Percentiles rank a stretch among this genome's conserved stretches.
Conservation (phyloP, 352 stramenopile genomes). For the Pythium pyrilobum region DNA sequence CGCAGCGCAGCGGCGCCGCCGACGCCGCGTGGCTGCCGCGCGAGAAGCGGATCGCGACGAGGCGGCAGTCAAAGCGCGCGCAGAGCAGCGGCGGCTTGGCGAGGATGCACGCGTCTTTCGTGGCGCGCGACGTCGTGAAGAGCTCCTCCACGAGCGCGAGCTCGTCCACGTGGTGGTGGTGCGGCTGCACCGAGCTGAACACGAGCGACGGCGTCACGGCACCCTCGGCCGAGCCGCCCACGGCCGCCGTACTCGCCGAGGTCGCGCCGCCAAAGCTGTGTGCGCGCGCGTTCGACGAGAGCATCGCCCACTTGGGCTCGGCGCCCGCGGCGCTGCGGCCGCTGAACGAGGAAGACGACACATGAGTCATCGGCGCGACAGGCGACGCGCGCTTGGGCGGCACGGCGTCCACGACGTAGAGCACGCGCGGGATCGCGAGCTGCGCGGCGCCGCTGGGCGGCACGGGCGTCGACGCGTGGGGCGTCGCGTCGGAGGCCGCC, state of each 20-base stretch:
- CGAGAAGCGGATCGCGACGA: slow-evolving; percentile 62
- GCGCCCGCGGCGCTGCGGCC: not conserved
- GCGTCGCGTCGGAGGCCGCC: not conserved
- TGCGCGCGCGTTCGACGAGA: slow-evolving; percentile 16
- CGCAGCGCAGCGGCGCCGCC: slow-evolving; percentile 45
- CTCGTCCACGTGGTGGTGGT: slow-evolving; percentile 49
- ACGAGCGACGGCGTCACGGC: slow-evolving; percentile 9
- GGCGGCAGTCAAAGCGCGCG: slow-evolving; percentile 63
- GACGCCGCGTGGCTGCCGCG: slow-evolving; percentile 1
- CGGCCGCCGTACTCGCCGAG: not conserved
- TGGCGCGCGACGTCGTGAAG: slow-evolving; percentile 36
- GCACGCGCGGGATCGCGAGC: slow-evolving; percentile 32
- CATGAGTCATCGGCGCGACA: not conserved
- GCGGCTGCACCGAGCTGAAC: slow-evolving; percentile 8
- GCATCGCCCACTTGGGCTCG: slow-evolving; percentile 26
- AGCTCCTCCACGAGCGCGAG: slow-evolving; percentile 69
- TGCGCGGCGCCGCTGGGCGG: slow-evolving; percentile 4
- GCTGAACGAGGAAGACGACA: not conserved
- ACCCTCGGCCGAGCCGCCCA: not conserved
- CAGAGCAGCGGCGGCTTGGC: slow-evolving; percentile 66
- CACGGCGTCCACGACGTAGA: slow-evolving; percentile 74
- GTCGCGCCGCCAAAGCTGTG: slow-evolving; percentile 20
- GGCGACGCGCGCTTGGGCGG: slow-evolving; percentile 31
- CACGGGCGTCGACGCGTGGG: not conserved
- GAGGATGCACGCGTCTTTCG: slow-evolving; percentile 59